A percentile compares a stretch with the other conserved stretches of the same genome.
Evolutionary conservation across 192 early-diverging fungal species (phyloP).

Genomic region (Backusella westeae): DNA sequence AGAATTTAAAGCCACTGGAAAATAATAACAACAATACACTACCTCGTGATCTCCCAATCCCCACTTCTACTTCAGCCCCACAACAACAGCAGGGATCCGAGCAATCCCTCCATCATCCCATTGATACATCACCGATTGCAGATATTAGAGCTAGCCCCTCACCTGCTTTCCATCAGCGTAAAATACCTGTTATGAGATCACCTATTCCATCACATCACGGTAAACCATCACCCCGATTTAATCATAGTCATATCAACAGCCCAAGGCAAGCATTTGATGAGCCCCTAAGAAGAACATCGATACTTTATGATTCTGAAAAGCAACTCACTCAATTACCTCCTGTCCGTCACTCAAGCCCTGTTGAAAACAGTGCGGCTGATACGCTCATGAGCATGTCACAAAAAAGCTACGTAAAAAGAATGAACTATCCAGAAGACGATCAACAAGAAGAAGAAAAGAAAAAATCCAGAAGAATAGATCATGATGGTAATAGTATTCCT

Average conservation of each 20-base stretch:
- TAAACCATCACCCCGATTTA: not conserved
- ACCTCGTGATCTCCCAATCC: slow-evolving; percentile 2
- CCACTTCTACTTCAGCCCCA: not conserved
- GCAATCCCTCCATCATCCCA: not conserved
- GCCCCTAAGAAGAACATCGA: slow-evolving; percentile 17
- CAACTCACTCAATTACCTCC: not conserved
- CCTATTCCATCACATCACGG: slow-evolving; percentile 7
- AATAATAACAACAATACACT: not conserved
- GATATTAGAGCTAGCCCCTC: not conserved
- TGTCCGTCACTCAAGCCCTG: not conserved
- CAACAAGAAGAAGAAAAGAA: slow-evolving; percentile 8
- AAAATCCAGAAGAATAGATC: not conserved
- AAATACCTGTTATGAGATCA: slow-evolving; percentile 11
- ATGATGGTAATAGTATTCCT: slow-evolving; percentile 8
- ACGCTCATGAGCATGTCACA: slow-evolving; percentile 11
- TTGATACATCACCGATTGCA: not conserved
- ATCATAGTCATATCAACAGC: not conserved
- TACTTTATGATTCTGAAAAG: slow-evolving; percentile 14
- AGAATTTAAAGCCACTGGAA: slow-evolving; percentile 6
- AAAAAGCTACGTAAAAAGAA: slow-evolving; percentile 8
- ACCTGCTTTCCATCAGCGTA: not conserved
- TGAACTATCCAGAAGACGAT: not conserved
- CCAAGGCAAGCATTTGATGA: not conserved
- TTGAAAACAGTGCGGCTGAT: slow-evolving; percentile 11
- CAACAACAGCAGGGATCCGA: not conserved